Base-by-base conservation (phyloP, 257 asterid species). In the Nicotiana tomentosiformis region DNA sequence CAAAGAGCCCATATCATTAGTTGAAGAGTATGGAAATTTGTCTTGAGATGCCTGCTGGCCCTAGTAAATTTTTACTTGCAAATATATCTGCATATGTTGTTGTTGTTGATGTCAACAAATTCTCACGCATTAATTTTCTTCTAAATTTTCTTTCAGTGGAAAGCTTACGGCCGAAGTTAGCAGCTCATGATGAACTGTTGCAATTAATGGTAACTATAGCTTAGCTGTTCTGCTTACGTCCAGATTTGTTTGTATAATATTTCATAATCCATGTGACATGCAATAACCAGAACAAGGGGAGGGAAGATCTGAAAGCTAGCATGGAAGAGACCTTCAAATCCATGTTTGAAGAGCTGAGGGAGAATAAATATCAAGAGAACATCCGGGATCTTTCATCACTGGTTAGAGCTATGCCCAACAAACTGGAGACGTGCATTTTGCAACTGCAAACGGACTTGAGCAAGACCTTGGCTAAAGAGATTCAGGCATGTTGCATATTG, bases 231-330 rank as follows among this genome's bases (percentile, higher is more conserved):
- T 51, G 64, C 26, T 17, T 29, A 51, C 5, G 49, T 83, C 86
- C 82, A 56, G 78, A 29, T 86, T 78, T 69, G 66, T 83, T 18
- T 51, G 51, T 7, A n/a, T 56, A 16, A 43, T n/a, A 62, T 57
- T 80, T 68, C 81, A 83, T 89, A 78, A 90, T 86, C 62, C 74
- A 82, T 78, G 62, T 78, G 35, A 76, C 66, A 72, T 83, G 68
- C 57, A 65, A 85, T 83, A 83, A 85, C 78, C 90, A 94, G 98
- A 90, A 64, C 84, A 93, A 89, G 87, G 95, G 95, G 84, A 97
- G 89, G 89, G 97, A 93, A 88, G 94, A 91, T 88, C 83, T 94
- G 89, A 93, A 93, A 92, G 85, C 82, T 57, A 77, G 89, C 85
- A 69, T 93, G 65, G 93, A 90, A 65, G 70, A 56, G 83, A 88